These are phyloP conservation scores for Chloroidium sp. DNA, from an alignment of 163 green algal species.

Conservation along the genomic window DNA sequence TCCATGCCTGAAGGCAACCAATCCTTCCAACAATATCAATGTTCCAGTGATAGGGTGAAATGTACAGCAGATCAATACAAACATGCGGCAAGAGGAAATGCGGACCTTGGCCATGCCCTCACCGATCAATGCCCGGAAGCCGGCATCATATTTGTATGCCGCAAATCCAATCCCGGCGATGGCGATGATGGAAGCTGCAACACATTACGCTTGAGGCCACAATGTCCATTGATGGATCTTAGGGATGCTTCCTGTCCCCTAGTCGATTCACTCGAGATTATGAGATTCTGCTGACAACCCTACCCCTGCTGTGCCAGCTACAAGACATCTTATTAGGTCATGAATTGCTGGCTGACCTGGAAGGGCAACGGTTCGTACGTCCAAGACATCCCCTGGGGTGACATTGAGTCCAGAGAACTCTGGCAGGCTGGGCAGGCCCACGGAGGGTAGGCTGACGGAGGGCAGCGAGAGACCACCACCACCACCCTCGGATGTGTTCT, in stretches of 20 bases:
- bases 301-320: too few species aligned
- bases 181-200: not conserved
- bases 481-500: not conserved
- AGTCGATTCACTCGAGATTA: too few species aligned
- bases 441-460: not conserved
- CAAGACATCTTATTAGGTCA: too few species aligned
- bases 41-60: not conserved
- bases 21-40: not conserved
- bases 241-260: too few species aligned
- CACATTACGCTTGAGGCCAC: too few species aligned
- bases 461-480: not conserved
- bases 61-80: not conserved
- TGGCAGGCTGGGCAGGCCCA: not conserved
- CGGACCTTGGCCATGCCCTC: not conserved
- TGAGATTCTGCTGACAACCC: too few species aligned
- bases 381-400: not conserved
- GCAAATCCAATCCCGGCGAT: not conserved
- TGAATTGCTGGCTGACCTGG: not conserved
- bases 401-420: not conserved
- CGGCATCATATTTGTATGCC: not conserved
- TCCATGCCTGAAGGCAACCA: not conserved
- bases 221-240: too few species aligned
- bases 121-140: not conserved
- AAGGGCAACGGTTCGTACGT: not conserved
- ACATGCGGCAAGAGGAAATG: not conserved